Evolutionary conservation across 805 yeast genomes (phyloP).

Genomic region (Saturnispora gosingensis): DNA sequence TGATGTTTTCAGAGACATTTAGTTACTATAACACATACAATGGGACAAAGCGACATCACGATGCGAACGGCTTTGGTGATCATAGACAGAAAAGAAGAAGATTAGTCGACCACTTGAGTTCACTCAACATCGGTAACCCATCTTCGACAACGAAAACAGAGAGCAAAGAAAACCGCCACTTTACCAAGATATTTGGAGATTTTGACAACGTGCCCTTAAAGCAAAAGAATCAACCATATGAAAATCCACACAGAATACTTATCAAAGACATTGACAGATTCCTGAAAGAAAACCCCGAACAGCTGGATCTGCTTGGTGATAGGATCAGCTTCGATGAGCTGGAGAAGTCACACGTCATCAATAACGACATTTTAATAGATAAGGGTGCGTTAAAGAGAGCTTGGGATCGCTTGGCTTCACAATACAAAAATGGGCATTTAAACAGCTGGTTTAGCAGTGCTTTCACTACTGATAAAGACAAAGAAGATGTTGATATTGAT

Average conservation of each 20-base stretch:
- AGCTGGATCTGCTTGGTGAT: slow-evolving; percentile 11
- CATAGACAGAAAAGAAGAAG: not conserved
- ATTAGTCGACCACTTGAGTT: slow-evolving; percentile 3
- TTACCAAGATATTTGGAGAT: slow-evolving; percentile 7
- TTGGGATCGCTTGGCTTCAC: slow-evolving; percentile 8
- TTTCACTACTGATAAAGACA: not conserved
- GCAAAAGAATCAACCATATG: not conserved
- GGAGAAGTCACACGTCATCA: not conserved
- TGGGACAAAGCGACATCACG: slow-evolving; percentile 7
- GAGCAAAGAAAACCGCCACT: not conserved
- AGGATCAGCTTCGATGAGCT: slow-evolving; percentile 10
- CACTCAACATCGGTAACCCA: slow-evolving; percentile 1
- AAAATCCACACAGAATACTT: slow-evolving; percentile 11
- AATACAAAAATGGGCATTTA: slow-evolving; percentile 4
- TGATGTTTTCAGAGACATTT: slow-evolving; percentile 6
- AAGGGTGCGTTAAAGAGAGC: slow-evolving; percentile 10
- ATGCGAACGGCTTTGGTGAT: not conserved
- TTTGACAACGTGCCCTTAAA: slow-evolving; percentile 7
- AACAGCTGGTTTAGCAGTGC: not conserved
- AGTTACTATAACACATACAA: slow-evolving; percentile 7
- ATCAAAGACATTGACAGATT: slow-evolving; percentile 18
- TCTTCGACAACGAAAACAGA: not conserved
- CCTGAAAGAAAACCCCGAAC: slow-evolving; percentile 16
- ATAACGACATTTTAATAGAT: slow-evolving; percentile 12
- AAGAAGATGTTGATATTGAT: slow-evolving; percentile 2